These are phyloP conservation scores for Rhododendron simsii DNA, from an alignment of 148 eudicot species.

Conservation along the genomic window DNA sequence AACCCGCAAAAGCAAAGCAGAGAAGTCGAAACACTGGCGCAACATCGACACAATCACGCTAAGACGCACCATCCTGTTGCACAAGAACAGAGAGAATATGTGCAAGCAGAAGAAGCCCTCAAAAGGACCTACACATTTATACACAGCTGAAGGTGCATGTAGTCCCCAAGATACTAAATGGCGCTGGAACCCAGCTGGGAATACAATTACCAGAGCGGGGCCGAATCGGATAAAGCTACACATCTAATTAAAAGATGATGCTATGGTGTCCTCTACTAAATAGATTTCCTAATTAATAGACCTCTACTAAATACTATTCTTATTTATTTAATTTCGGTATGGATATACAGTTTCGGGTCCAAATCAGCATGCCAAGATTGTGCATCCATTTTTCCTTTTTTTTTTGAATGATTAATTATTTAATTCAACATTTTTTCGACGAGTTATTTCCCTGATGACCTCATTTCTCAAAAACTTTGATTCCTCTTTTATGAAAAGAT, in stretches of 20 bases:
- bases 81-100: neutral
- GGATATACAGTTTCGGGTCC: neutral
- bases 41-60: neutral
- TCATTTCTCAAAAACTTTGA: neutral
- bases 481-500: neutral
- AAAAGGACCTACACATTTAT: neutral
- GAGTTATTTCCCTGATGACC: neutral
- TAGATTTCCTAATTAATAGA: neutral
- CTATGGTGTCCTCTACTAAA: too few relatives aligned
- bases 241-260: neutral
- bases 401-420: too few relatives aligned
- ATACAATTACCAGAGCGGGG: fast-evolving
- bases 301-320: too few relatives aligned
- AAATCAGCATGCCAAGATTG: too few relatives aligned
- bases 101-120: neutral
- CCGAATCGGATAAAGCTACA: too few relatives aligned
- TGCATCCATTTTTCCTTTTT: too few relatives aligned
- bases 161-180: neutral
- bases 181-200: neutral
- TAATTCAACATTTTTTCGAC: neutral
- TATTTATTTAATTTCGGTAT: too few relatives aligned
- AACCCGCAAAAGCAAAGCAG: neutral
- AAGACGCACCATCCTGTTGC: neutral
- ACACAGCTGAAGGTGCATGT: neutral
- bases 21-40: neutral